Evolutionary conservation across 345 rosid species (phyloP), one percentile per base, ranked within the genome.

Genomic region (Dipteronia sinensis): DNA sequence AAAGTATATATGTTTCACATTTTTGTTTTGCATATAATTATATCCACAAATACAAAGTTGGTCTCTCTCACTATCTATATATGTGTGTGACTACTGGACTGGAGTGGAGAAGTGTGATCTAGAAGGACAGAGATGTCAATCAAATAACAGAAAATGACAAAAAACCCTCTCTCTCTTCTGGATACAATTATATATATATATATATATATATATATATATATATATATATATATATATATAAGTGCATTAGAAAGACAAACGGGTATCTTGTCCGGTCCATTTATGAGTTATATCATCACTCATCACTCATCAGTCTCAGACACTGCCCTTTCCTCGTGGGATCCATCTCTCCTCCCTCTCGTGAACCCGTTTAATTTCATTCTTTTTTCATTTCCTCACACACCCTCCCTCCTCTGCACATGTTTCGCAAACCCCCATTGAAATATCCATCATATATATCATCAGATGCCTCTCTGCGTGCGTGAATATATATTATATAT

Each of bases 321-420:
- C 44, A 74, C 38, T 34, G 81, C 76, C 82, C 61, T 74, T 75
- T 79, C 80, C 82, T 81, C 83, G 86, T 83, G 88, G 82, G 80
- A 79, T 79, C 81, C 82, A 78, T 80, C 25, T 47, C 73, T 78
- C 73, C 83, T 83, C 83, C 71, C 82, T 69, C 85, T 83, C 85
- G 86, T 86, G 86, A 84, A 72, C 68, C 73, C 67, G 46, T 47
- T 17, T 34, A n/a, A 31, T 42, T 34, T 34, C 38, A 34, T 34
- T 34, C 38, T 34, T 34, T 34, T 31, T 34, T 34, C 38, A 34
- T 3, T 34, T 34, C 34, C 34, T 27, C 27, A 0, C 27, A 27
- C 27, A 27, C 27, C 3, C 34, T 0, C 31, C 31, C 34, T 34
- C 38, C 38, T 34, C 38, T 34, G 38, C 38, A 34, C 38, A 34